Evolutionary conservation across 805 yeast genomes (phyloP).

Genomic region (Ogataea paraovalis): DNA sequence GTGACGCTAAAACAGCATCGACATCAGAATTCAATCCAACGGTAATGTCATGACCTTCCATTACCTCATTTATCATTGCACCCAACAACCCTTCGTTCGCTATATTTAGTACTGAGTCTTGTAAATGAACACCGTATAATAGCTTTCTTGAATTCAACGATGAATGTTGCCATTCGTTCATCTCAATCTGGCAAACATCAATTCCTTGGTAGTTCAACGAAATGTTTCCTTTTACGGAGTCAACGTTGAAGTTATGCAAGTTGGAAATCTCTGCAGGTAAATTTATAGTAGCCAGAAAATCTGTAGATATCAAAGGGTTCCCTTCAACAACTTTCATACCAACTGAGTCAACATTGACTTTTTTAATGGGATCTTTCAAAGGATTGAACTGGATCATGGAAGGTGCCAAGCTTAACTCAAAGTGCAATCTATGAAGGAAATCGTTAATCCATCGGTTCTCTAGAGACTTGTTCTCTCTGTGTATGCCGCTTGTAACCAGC

Average conservation of each 20-base stretch:
- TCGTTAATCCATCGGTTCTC: constrained; percentile 7
- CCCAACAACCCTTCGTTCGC: constrained; percentile 1
- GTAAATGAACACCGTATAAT: constrained; percentile 5
- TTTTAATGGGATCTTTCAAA: constrained; percentile 2
- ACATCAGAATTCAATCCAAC: constrained; percentile 7
- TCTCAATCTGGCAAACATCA: background rate
- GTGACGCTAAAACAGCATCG: constrained; percentile 22
- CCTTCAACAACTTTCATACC: constrained; percentile 7
- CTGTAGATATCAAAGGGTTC: constrained; percentile 3
- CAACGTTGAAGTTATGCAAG: constrained; percentile 2
- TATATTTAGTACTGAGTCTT: constrained; percentile 7
- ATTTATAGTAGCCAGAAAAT: background rate
- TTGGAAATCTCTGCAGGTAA: constrained; percentile 5
- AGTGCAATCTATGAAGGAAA: constrained; percentile 3
- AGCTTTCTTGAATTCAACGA: constrained; percentile 14
- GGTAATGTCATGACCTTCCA: constrained; percentile 4
- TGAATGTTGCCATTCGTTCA: constrained; percentile 17
- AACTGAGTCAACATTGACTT: constrained; percentile 2
- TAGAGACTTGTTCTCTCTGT: background rate
- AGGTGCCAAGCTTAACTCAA: background rate
- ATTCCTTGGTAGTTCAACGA: background rate
- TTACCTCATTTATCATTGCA: background rate
- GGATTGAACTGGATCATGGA: background rate
- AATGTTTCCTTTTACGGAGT: constrained; percentile 4
- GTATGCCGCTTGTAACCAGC: background rate